phyloP scores from a whole-genome alignment of 345 rosid genomes.

The Lumnitzera littorea region DNA sequence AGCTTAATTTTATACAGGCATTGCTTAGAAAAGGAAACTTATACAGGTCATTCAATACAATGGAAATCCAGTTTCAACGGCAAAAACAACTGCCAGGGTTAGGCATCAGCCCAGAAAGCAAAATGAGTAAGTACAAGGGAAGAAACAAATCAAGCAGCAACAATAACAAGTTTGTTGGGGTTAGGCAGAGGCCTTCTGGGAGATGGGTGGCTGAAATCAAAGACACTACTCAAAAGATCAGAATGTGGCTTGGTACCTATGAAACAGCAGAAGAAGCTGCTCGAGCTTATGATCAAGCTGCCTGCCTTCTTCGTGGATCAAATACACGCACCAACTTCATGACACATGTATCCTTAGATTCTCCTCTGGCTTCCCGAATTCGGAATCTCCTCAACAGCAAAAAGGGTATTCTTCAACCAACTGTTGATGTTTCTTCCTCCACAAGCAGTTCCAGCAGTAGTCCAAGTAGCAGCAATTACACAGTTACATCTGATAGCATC shows the following conservation, averaged over 20 bases:
- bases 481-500: slow-evolving; percentile 5
- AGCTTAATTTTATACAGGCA: too few species aligned
- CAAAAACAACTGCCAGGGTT: slow-evolving; percentile 14
- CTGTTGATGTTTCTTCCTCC: slow-evolving; percentile 15
- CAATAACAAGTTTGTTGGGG: slow-evolving; percentile 52
- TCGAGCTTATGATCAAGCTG: slow-evolving; percentile 70
- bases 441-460: slow-evolving; percentile 10
- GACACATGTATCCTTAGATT: slow-evolving; percentile 42
- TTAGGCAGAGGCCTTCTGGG: slow-evolving; percentile 75
- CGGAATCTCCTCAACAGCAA: slow-evolving; percentile 43
- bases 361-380: slow-evolving; percentile 62
- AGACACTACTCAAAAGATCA: slow-evolving; percentile 65
- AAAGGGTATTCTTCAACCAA: slow-evolving; percentile 18
- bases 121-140: slow-evolving; percentile 34
- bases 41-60: slow-evolving; percentile 1
- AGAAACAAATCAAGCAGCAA: slow-evolving; percentile 14
- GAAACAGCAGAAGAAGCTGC: slow-evolving; percentile 79
- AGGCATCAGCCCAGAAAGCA: slow-evolving; percentile 9
- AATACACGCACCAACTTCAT: slow-evolving; percentile 69
- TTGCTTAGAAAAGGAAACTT: too few species aligned
- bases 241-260: slow-evolving; percentile 81
- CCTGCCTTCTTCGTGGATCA: slow-evolving; percentile 72
- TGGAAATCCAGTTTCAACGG: slow-evolving; percentile 50
- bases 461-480: slow-evolving; percentile 5
- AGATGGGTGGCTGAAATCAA: slow-evolving; percentile 84